These are phyloP conservation scores for Mesotaenium endlicherianum DNA, from an alignment of 139 green algal genomes.

Conservation along the genomic window DNA sequence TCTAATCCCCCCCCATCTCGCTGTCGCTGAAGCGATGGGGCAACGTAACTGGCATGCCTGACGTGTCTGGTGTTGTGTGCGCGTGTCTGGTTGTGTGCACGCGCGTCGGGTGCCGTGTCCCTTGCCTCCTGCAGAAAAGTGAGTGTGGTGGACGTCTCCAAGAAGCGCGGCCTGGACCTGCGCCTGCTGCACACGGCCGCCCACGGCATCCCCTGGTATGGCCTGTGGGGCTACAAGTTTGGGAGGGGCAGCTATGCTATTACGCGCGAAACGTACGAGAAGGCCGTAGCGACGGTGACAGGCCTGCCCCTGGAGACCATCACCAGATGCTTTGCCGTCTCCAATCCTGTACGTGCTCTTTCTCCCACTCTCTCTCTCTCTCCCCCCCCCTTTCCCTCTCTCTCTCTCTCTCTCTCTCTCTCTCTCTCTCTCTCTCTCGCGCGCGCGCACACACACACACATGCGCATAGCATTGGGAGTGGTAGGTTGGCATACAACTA, in stretches of 20 bases:
- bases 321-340: too few species aligned
- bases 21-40: too few species aligned
- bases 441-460: too few species aligned
- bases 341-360: too few species aligned
- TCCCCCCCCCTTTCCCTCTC: background rate
- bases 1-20: too few species aligned
- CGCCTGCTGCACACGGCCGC: conserved; percentile 79
- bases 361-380: background rate
- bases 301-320: too few species aligned
- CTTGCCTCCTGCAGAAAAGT: conserved; percentile 48
- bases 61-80: too few species aligned
- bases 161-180: conserved; percentile 87
- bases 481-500: too few species aligned
- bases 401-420: background rate
- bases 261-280: conserved; percentile 57
- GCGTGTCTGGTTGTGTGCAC: too few species aligned
- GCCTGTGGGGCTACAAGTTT: conserved; percentile 87
- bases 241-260: conserved; percentile 84
- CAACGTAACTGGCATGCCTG: too few species aligned
- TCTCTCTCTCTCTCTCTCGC: background rate
- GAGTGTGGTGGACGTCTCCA: conserved; percentile 76
- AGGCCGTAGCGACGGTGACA: conserved; percentile 58
- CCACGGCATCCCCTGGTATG: conserved; percentile 84
- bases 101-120: too few species aligned
- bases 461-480: too few species aligned